Evolutionary conservation across 2,329 filamentous ascomycete species (phyloP), one percentile per base, ranked within the genome.

Genomic region (Fusarium cicatricum): DNA sequence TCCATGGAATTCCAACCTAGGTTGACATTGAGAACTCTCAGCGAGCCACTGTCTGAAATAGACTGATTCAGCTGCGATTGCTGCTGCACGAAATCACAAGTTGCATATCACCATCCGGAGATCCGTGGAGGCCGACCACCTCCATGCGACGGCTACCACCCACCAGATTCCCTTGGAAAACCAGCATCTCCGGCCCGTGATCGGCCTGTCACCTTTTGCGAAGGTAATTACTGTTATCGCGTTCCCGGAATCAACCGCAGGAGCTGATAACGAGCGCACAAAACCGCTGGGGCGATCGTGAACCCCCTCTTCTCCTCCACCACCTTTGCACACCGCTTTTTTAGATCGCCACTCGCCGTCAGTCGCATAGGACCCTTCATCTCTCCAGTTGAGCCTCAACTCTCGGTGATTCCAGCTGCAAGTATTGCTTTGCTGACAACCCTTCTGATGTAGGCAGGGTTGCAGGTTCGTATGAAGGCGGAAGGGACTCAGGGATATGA

Each of bases 301-400:
- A 55, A 57, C 44, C 48, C 56, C 65, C 64, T 65, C 64, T 56
- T 65, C 57, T 55, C 65, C 51, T 60, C 64, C 60, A 55, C 58
- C 55, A 62, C 59, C 60, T 57, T 50, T 32, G 53, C 65, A 64
- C 66, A 68, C 66, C 66, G 66, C 66, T 67, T 44, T 69, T 68
- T 62, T 41, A 21, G 53, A 45, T 59, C 39, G 50, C 54, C 51
- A 43, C 52, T 53, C 51, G 50, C 41, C 38, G 31, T 49, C 37
- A 37, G 23, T 38, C 29, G 39, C 50, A 38, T 41, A 40, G 26
- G 33, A 44, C 38, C 21, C 21, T 23, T 23, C 21, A 23, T 37
- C 40, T 43, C 42, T 44, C 23, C 46, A 44, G 52, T 52, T 55
- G 62, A 65, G 60, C 60, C 60, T 61, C 61, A 68, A 56, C 46